These are phyloP conservation scores for Wickerhamiella spandovensis DNA, from an alignment of 805 yeast genomes.

Conservation along the genomic window DNA sequence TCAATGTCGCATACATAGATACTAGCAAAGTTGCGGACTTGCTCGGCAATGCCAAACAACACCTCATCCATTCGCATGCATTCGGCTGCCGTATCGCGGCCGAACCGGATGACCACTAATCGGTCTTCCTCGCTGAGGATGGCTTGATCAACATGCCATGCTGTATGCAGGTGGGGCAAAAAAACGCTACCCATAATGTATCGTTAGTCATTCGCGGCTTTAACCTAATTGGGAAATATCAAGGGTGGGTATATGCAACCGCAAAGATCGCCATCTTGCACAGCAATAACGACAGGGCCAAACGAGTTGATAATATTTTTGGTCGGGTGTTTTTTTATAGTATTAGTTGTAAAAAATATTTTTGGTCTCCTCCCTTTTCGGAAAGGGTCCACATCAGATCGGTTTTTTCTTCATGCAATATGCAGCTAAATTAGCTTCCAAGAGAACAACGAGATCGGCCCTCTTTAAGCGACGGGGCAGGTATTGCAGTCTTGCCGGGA, in stretches of 20 bases:
- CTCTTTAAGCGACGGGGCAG: no score
- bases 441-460: background rate
- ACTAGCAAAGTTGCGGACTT: slow-evolving; percentile 75
- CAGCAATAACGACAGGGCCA: background rate
- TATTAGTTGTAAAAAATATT: background rate
- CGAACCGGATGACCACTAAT: slow-evolving; percentile 79
- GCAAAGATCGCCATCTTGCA: background rate
- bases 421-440: background rate
- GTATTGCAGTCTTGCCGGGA: no score
- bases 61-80: slow-evolving; percentile 89
- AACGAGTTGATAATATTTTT: no score
- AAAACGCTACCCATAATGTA: slow-evolving; percentile 61
- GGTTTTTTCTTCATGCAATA: background rate
- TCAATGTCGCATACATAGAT: slow-evolving; percentile 80
- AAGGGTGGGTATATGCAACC: background rate
- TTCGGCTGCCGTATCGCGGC: slow-evolving; percentile 57
- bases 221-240: background rate
- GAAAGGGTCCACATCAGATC: background rate
- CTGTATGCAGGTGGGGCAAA: slow-evolving; percentile 65
- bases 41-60: slow-evolving; percentile 64
- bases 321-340: no score
- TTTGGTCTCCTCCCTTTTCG: background rate
- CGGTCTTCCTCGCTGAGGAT: slow-evolving; percentile 78
- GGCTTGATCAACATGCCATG: slow-evolving; percentile 98
- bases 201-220: background rate